Base-by-base conservation (phyloP, 2,329 filamentous ascomycete genomes). In the Microcyclospora pomicola region DNA sequence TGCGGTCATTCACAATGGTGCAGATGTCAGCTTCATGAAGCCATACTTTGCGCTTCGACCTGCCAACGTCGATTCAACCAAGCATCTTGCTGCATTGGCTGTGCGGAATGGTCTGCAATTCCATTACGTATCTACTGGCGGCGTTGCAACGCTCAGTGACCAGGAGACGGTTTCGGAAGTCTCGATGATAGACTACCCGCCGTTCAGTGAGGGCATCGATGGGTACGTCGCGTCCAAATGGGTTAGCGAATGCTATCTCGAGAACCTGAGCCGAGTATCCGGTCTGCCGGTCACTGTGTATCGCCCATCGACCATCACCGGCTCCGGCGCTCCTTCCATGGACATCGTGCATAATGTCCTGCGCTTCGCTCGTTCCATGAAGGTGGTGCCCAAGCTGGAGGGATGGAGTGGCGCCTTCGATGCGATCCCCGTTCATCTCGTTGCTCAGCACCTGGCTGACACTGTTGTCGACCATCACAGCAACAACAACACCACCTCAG, bases 1-100 rank as follows among this genome's bases (percentile, higher is more conserved):
- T 43, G 47, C 36, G 14, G 46, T 53, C 34, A 34, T 53, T 14
- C 49, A 53, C 39, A 40, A 39, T 33, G 50, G 38, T 9, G 48
- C 45, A 6, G 39, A 42, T 15, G 44, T 42, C 7, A 41, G 37
- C 30, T 49, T 46, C 42, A 41, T 51, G 42, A 46, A 51, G 34
- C 29, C 34, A n/a, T 53, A 51, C 44, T 6, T 45, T 15, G 37
- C 37, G 9, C 37, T 53, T n/a, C 45, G 45, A 6, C 37, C 33
- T 9, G 36, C 33, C 34, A 53, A 52, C 42, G 38, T 53, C 31
- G 31, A 40, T 30, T 29, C 47, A n/a, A 45, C 33, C n/a, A 34
- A 34, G 33, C 15, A 19, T 13, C 42, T 9, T 16, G 28, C 13
- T 14, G 32, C 12, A 34, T 42, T 27, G 27, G 28, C 27, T 2